phyloP scores from a whole-genome alignment of 805 yeast species.

The Ogataea pilisensis region DNA sequence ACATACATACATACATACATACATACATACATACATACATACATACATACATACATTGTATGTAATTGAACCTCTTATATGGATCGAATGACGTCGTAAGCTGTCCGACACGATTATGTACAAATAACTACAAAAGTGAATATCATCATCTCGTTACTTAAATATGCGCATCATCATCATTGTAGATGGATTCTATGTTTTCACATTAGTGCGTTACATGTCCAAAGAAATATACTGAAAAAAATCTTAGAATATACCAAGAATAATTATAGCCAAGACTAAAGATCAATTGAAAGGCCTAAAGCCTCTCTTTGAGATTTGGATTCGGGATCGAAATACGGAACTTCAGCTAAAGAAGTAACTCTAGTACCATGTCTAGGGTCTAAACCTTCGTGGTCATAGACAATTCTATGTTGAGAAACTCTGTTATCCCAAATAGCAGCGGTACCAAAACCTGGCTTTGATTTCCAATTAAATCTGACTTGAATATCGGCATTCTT shows the following conservation, averaged over 20 bases:
- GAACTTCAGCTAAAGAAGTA: constrained; percentile 50
- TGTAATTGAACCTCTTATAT: too few species aligned
- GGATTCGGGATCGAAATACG: constrained; percentile 45
- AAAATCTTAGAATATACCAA: neutral
- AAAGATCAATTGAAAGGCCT: constrained; percentile 25
- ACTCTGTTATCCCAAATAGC: constrained; percentile 49
- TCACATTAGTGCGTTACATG: too few species aligned
- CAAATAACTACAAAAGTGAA: too few species aligned
- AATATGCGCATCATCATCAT: too few species aligned
- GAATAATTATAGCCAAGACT: neutral
- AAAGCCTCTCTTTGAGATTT: constrained; percentile 52
- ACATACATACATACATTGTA: too few species aligned
- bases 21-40: too few species aligned
- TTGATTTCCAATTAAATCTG: constrained; percentile 45
- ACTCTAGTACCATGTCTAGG: constrained; percentile 54
- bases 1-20: too few species aligned
- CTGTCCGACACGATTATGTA: too few species aligned
- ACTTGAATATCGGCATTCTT: constrained; percentile 53
- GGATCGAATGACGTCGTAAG: too few species aligned
- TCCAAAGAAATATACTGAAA: too few species aligned
- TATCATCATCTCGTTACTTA: too few species aligned
- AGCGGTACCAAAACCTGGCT: constrained; percentile 39
- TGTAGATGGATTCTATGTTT: too few species aligned
- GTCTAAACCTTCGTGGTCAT: constrained; percentile 39
- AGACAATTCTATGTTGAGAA: constrained; percentile 40